Evolutionary conservation across 352 stramenopile species (phyloP).

Genomic region (Globisporangium emineosum): DNA sequence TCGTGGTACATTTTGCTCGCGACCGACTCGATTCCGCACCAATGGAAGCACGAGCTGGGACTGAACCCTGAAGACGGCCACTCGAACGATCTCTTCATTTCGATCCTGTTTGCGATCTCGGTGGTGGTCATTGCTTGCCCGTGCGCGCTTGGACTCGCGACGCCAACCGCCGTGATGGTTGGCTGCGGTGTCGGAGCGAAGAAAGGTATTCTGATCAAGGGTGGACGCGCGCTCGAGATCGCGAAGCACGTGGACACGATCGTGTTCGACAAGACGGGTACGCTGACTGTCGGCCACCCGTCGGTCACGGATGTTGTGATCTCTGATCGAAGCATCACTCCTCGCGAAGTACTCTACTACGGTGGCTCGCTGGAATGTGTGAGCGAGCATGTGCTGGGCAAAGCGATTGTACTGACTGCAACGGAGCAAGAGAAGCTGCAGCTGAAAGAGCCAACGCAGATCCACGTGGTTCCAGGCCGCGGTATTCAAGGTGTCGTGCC

Average conservation of each 20-base stretch:
- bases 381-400: slow-evolving; percentile 83
- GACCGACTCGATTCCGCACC: slow-evolving; percentile 44
- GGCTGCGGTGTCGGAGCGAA: slow-evolving; percentile 84
- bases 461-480: slow-evolving; percentile 73
- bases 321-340: slow-evolving; percentile 54
- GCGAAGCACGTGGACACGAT: slow-evolving; percentile 82
- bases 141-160: slow-evolving; percentile 80
- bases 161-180: slow-evolving; percentile 87
- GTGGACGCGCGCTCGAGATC: slow-evolving; percentile 74
- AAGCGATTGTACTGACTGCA: slow-evolving; percentile 77
- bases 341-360: slow-evolving; percentile 77
- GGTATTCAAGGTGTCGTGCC: slow-evolving; percentile 71
- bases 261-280: slow-evolving; percentile 95
- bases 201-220: slow-evolving; percentile 88
- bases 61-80: slow-evolving; percentile 47
- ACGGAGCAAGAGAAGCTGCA: slow-evolving; percentile 74
- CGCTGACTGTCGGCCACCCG: slow-evolving; percentile 83
- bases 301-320: slow-evolving; percentile 79
- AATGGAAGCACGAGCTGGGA: slow-evolving; percentile 50
- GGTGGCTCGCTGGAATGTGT: slow-evolving; percentile 75
- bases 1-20: slow-evolving; percentile 51
- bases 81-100: slow-evolving; percentile 65
- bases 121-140: slow-evolving; percentile 88
- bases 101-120: slow-evolving; percentile 83
- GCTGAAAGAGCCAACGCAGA: slow-evolving; percentile 66